Percentiles rank a stretch among this genome's conserved stretches.
phyloP scores from a whole-genome alignment of 371 early-diverging fungal genomes.

The Rhizopus sp. region DNA sequence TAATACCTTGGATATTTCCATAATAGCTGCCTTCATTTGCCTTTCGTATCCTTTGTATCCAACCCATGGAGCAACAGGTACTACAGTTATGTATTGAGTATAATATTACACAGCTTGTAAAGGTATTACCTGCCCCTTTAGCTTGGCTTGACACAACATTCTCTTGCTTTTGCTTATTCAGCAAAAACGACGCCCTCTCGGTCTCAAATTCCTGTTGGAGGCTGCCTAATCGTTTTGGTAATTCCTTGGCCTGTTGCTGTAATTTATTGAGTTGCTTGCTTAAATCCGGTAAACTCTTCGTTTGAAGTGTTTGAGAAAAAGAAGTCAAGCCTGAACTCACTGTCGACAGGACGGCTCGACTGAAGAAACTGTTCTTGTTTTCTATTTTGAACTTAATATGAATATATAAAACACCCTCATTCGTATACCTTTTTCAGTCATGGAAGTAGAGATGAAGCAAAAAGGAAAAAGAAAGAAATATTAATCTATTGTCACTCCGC shows the following conservation, averaged over 20 bases:
- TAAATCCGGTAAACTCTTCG: conserved; percentile 11
- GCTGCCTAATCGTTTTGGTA: conserved; percentile 36
- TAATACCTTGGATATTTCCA: conserved; percentile 60
- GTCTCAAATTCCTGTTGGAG: conserved; percentile 39
- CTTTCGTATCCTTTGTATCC: conserved; percentile 60
- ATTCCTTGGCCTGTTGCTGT: conserved; percentile 38
- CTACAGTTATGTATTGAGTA: conserved; percentile 24
- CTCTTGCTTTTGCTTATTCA: conserved; percentile 9
- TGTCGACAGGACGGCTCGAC: conserved; percentile 19
- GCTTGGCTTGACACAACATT: conserved; percentile 11
- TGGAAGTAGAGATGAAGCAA: not conserved
- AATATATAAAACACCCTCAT: too few species aligned
- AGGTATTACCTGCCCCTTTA: conserved; percentile 17
- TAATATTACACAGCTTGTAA: not conserved
- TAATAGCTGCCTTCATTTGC: conserved; percentile 54
- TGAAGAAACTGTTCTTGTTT: conserved; percentile 11
- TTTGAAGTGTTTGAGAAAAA: conserved; percentile 27
- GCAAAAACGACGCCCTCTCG: conserved; percentile 21
- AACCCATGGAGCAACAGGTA: conserved; percentile 58
- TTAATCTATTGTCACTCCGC: too few species aligned
- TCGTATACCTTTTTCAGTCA: not conserved
- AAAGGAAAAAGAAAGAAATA: not conserved
- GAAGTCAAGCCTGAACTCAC: conserved; percentile 22
- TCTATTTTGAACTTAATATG: too few species aligned
- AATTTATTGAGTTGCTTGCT: conserved; percentile 35